These are phyloP conservation scores for Spencermartinsiella europaea DNA, from an alignment of 805 yeast species.

Conservation along the genomic window DNA sequence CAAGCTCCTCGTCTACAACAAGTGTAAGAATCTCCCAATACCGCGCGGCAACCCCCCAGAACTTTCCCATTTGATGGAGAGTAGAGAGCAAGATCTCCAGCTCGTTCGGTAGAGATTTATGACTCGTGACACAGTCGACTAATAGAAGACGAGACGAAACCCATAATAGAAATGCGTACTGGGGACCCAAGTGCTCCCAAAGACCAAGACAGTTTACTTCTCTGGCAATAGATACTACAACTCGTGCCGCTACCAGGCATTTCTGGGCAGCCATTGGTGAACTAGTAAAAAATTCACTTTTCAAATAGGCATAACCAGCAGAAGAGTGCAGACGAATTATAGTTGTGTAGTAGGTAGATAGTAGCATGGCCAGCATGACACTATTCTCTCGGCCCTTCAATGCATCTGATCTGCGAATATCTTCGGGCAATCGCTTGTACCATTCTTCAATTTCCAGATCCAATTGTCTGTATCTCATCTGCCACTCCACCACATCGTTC, in stretches of 20 bases:
- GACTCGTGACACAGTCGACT: slow-evolving; percentile 23
- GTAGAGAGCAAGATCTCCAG: slow-evolving; percentile 18
- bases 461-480: slow-evolving; percentile 20
- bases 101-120: slow-evolving; percentile 20
- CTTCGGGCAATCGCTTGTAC: slow-evolving; percentile 17
- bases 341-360: slow-evolving; percentile 22
- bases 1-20: slow-evolving; percentile 25
- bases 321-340: slow-evolving; percentile 25
- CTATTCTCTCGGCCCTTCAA: slow-evolving; percentile 4
- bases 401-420: slow-evolving; percentile 1
- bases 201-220: slow-evolving; percentile 11
- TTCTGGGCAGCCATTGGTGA: slow-evolving; percentile 21
- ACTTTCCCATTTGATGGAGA: slow-evolving; percentile 19
- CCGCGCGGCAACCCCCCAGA: slow-evolving; percentile 25
- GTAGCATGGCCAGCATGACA: slow-evolving; percentile 20
- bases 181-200: slow-evolving; percentile 25
- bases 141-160: slow-evolving; percentile 25
- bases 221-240: slow-evolving; percentile 18
- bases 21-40: slow-evolving; percentile 20
- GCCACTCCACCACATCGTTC: slow-evolving; percentile 24
- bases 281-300: slow-evolving; percentile 20
- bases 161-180: slow-evolving; percentile 26
- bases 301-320: slow-evolving; percentile 24
- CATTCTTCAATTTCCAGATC: slow-evolving; percentile 22
- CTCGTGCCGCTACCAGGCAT: slow-evolving; percentile 20